A percentile compares a stretch with the other conserved stretches of the same genome.
phyloP scores from a whole-genome alignment of 2,329 filamentous ascomycete species.

The Aphanocladium album region DNA sequence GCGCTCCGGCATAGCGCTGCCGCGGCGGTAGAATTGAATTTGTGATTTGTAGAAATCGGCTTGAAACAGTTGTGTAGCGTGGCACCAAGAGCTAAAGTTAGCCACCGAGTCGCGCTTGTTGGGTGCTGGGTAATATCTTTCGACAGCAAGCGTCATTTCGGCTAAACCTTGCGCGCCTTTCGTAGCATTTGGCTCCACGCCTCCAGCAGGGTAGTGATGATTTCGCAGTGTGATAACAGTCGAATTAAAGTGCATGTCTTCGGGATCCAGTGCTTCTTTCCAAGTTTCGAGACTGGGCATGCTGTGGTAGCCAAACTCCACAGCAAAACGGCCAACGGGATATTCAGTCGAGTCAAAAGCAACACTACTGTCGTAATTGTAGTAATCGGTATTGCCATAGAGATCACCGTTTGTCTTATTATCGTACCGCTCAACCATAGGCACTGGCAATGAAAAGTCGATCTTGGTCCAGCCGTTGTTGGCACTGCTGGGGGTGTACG shows the following conservation, averaged over 20 bases:
- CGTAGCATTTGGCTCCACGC: not conserved
- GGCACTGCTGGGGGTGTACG: constrained; percentile 6
- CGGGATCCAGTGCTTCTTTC: constrained; percentile 1
- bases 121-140: constrained; percentile 53
- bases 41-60: constrained; percentile 57
- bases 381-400: constrained; percentile 12
- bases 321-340: constrained; percentile 5
- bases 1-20: constrained; percentile 51
- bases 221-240: constrained; percentile 29
- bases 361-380: constrained; percentile 6
- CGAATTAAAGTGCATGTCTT: constrained; percentile 12
- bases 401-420: constrained; percentile 6
- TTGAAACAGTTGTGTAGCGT: constrained; percentile 59
- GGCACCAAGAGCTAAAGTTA: constrained; percentile 59
- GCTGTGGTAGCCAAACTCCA: constrained; percentile 11
- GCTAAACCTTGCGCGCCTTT: constrained; percentile 34
- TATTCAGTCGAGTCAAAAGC: not conserved
- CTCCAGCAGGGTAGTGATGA: constrained; percentile 42
- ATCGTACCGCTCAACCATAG: constrained; percentile 12
- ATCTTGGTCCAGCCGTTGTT: constrained; percentile 12
- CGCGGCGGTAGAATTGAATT: constrained; percentile 57
- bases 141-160: constrained; percentile 54
- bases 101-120: constrained; percentile 46
- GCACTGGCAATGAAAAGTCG: constrained; percentile 7
- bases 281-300: constrained; percentile 10